Evolutionary conservation across 2,329 filamentous ascomycete species (phyloP), one percentile per base, ranked within the genome.

Genomic region (Hirsutella thompsonii): DNA sequence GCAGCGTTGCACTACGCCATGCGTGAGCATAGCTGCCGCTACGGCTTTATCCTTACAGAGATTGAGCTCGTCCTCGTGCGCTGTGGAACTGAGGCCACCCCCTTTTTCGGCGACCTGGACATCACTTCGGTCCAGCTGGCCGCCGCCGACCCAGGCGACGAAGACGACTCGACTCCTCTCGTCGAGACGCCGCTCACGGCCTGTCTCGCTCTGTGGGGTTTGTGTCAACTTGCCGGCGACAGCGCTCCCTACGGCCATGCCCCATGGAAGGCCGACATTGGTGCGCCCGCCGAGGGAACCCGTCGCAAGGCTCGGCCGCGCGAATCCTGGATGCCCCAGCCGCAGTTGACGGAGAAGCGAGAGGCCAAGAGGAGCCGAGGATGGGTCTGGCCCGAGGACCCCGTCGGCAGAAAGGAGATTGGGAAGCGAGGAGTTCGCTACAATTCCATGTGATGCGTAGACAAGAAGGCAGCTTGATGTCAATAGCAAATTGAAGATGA

Each of bases 21-120:
- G 87, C 87, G 90, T 59, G 87, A 94, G 64, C 85, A 94, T 64
- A 80, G 81, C 49, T 93, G 86, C 57, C 81, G 90, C 44, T 96
- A 95, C 60, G 90, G 90, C 41, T 96, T 94, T 69, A 90, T 96
- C 60, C 79, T 95, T 55, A 95, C 87, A 1, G 90, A 95, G 64
- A 94, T 94, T 52, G 90, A 96, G 64, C 79, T 95, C 8, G 81
- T 95, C 32, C 79, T 92, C 51, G 87, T 94, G 1, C 85, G 89
- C 53, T 85, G 83, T 49, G 88, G 89, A 40, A 75, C 58, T 50
- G 81, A 72, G 53, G 64, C 70, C 33, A 78, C 79, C 1, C 89
- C 89, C 0, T 79, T 87, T 57, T 95, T 94, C 55, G 89, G 90
- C n/a, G 86, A 81, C 60, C 68, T 95, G 5, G 89, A 96, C 59